Base-by-base conservation (phyloP, 2,329 filamentous ascomycete species). In the Trichophyton equinum region DNA sequence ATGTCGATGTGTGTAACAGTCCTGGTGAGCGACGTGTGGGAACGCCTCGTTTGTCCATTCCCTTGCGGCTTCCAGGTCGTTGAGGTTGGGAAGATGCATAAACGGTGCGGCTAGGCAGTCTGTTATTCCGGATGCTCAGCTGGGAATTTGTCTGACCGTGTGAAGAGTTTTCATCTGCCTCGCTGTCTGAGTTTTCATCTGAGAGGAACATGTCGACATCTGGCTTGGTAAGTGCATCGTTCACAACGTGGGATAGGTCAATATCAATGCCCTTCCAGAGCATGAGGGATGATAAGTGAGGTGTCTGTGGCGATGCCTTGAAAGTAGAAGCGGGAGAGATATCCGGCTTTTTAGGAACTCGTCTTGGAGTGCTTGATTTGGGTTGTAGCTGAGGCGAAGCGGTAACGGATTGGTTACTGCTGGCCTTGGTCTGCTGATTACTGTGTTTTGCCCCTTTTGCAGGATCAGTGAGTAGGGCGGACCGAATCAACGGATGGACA, bases 221-320 rank as follows among this genome's bases (percentile, higher is more conserved):
- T 0, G 75, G 68, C 9, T 72, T 73, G 0, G 68, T 72, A 62
- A 75, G 77, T 9, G 84, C 65, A 80, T 80, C 74, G 81, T 83
- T 61, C 76, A 86, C 67, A 82, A 78, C 70, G 60, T 83, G 78
- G 62, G 76, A 72, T 59, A 89, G 74, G 67, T 88, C 81, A 58
- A 84, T 78, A 62, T 76, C 75, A 66, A 87, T 81, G 38, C 85
- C 85, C 68, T 79, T 81, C 64, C 76, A 79, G 66, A 82, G 78
- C 74, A 90, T 77, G 55, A 89, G 73, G 46, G 80, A 80, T 33
- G 87, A 88, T 20, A 91, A 77, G 72, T 88, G 80, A 13, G 87
- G 87, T 15, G 83, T 82, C 38, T 82, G 79, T 5, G 79, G 71
- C 9, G 84, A 82, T 58, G 78, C 78, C 60, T 79, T 74, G 67